Evolutionary conservation across 176 grass and related monocot species (phyloP), one percentile per base, ranked within the genome.

Genomic region (Alopecurus myosuroides): DNA sequence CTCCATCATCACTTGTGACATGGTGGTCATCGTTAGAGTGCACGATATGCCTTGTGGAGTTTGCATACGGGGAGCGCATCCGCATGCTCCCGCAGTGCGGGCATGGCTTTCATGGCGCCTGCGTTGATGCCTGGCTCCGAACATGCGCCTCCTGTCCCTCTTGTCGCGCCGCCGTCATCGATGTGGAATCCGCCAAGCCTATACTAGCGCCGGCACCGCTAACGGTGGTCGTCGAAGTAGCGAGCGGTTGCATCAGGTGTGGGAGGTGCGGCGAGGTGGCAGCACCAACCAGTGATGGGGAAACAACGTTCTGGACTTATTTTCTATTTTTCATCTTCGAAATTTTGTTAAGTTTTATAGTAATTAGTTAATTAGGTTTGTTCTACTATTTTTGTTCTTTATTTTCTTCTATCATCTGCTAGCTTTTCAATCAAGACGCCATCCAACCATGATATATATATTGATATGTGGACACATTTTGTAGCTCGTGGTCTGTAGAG

Each of bases 61-160:
- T 71, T 39, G 3, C 2, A 0, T 5, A 71, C 0, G 68, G 68
- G n/a, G 37, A 44, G 22, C 3, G 6, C 6, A 2, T 94, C 11
- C 87, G 92, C 72, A 86, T 87, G 85, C 81, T 94, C 77, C 92
- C 92, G 55, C 70, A 51, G 49, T 92, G 92, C 73, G 87, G 77
- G 46, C 92, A 92, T 39, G 63, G 46, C 45, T 94, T 94, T 70
- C 92, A 94, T 63, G 87, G 83, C 3, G 77, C 48, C 18, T 94
- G 92, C 64, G 77, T 94, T 33, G 92, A 94, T 85, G 87, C 76
- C 70, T 94, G 92, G 92, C 77, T 94, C 11, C 92, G 77, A n/a
- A 71, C n/a, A 1, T 5, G 68, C 10, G 68, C 39, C 36, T 26
- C 68, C 1, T 71, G 68, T 11, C 68, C 68, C 2, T 44, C 37